These are phyloP conservation scores for Mortierella claussenii DNA, from an alignment of 192 early-diverging fungal species.

Conservation along the genomic window DNA sequence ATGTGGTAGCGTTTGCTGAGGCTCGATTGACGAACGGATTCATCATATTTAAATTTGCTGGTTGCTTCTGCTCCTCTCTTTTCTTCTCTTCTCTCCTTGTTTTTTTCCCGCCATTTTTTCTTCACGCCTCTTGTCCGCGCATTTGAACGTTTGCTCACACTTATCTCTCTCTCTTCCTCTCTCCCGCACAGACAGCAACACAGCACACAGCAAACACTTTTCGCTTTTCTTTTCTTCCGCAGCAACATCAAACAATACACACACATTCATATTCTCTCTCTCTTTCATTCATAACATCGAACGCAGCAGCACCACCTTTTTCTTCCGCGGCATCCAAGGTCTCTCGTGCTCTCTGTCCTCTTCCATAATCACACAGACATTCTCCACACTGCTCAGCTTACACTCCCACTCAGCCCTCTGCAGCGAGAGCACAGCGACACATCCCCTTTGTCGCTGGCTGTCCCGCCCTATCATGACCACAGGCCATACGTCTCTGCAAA, in stretches of 20 bases:
- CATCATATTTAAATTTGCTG: background rate
- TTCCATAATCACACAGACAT: too few relatives aligned
- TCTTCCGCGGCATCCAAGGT: too few relatives aligned
- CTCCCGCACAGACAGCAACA: background rate
- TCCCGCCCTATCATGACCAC: background rate
- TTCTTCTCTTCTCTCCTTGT: background rate
- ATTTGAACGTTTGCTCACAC: background rate
- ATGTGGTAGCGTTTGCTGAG: too few relatives aligned
- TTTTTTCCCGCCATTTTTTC: constrained; percentile 6
- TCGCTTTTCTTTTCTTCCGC: too few relatives aligned
- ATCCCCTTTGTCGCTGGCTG: background rate
- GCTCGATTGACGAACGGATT: too few relatives aligned
- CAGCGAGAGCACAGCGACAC: background rate
- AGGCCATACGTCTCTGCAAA: background rate
- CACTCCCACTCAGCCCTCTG: background rate
- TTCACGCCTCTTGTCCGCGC: background rate
- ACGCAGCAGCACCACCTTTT: too few relatives aligned
- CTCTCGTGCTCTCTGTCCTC: too few relatives aligned
- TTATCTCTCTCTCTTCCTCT: background rate
- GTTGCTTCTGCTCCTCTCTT: background rate
- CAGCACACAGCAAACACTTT: background rate
- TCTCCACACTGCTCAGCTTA: too few relatives aligned
- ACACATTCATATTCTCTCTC: background rate
- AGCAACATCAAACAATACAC: too few relatives aligned
- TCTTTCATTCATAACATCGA: too few relatives aligned